These are phyloP conservation scores for Chaetomidium leptoderma DNA, from an alignment of 495 filamentous ascomycete species.

Conservation along the genomic window DNA sequence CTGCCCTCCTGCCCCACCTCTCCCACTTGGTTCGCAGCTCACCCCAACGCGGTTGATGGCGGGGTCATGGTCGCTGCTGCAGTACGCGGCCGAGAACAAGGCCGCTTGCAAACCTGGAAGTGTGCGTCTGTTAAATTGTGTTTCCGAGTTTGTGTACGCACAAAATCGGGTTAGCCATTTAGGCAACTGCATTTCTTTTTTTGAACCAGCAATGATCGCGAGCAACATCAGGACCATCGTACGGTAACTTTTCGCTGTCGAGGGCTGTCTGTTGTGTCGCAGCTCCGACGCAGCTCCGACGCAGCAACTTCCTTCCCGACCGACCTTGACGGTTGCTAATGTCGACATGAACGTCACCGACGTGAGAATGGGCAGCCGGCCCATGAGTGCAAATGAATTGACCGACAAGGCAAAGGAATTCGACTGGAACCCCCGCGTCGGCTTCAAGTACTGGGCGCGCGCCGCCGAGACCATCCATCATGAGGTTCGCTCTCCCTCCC, in stretches of 20 bases:
- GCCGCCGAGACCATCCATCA: slow-evolving; percentile 71
- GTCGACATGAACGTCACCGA: slow-evolving; percentile 14
- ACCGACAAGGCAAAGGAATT: slow-evolving; percentile 66
- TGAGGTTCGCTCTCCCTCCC: slow-evolving; percentile 55
- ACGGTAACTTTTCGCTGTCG: neutral
- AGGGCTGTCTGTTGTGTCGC: neutral
- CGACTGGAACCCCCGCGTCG: slow-evolving; percentile 69
- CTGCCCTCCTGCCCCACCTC: no score
- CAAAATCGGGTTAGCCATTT: neutral
- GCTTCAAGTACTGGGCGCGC: slow-evolving; percentile 75
- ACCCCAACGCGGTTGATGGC: neutral
- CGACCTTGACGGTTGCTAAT: neutral
- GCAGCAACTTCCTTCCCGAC: neutral
- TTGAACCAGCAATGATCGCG: neutral
- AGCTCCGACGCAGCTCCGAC: neutral
- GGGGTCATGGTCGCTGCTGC: slow-evolving; percentile 1
- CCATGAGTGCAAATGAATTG: slow-evolving; percentile 71
- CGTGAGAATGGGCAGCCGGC: slow-evolving; percentile 32
- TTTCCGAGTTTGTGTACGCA: neutral
- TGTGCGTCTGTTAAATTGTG: neutral
- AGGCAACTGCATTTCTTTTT: neutral
- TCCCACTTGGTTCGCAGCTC: neutral
- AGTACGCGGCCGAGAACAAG: neutral
- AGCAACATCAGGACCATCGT: neutral
- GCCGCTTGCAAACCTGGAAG: neutral